Evolutionary conservation across 331 rosid species (phyloP).

Genomic region (Acacia concinna): DNA sequence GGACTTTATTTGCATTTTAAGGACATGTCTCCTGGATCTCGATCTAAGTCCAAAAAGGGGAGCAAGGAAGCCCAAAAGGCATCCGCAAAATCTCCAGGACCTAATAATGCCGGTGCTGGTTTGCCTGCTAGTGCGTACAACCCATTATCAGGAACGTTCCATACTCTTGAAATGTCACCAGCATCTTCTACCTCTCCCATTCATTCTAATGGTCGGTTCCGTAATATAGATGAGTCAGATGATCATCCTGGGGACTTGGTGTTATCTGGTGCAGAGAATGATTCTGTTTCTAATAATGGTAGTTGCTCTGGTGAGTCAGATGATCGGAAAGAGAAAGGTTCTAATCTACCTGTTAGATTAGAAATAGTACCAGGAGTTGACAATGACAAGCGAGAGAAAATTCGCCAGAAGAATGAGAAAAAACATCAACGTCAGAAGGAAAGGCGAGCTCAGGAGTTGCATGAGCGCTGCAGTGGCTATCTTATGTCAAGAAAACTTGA

Average conservation of each 20-base stretch:
- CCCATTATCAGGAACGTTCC: conserved; percentile 90
- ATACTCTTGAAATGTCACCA: conserved; percentile 59
- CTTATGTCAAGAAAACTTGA: conserved; percentile 95
- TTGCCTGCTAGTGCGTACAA: conserved; percentile 89
- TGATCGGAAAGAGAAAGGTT: conserved; percentile 79
- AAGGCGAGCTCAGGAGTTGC: conserved; percentile 94
- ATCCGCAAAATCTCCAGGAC: conserved; percentile 58
- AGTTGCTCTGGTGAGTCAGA: conserved; percentile 99
- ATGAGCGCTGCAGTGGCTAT: conserved; percentile 79
- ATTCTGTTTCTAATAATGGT: conserved; percentile 92
- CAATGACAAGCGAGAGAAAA: conserved; percentile 88
- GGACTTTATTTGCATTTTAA: conserved; percentile 32
- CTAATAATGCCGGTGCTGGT: conserved; percentile 62
- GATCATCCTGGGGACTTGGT: conserved; percentile 68
- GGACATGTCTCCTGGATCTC: conserved; percentile 90
- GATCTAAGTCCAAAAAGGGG: conserved; percentile 82
- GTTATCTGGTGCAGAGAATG: conserved; percentile 73
- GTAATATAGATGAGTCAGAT: conserved; percentile 89
- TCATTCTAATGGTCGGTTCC: conserved; percentile 79
- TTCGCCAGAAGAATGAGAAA: conserved; percentile 90
- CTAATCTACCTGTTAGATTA: conserved; percentile 52
- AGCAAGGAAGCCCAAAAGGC: conserved; percentile 73
- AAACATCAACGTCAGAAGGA: conserved; percentile 99
- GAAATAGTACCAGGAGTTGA: conserved; percentile 93
- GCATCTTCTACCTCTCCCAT: conserved; percentile 58